Evolutionary conservation across 1,284 basidiomycete species (phyloP), one percentile per base, ranked within the genome.

Genomic region (Gastroboletus turbinatus): DNA sequence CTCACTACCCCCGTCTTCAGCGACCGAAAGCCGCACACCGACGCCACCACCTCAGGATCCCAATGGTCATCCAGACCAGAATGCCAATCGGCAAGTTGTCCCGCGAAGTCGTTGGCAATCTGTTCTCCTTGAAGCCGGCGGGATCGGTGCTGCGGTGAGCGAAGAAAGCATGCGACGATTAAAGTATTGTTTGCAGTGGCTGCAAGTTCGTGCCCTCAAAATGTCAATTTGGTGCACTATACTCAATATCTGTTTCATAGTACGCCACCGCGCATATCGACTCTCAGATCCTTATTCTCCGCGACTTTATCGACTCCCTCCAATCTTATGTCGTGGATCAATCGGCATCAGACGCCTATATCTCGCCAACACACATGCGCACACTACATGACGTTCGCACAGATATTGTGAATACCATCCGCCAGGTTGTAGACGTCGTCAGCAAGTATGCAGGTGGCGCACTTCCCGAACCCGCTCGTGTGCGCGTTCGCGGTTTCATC

Each of bases 231-330:
- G 87, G 16, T 43, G 0, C 32, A 66, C 89, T 89, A 29, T 52
- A 17, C 53, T 59, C 27, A 62, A 23, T 1, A 13, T 14, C 13
- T 46, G 8, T 55, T 39, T 56, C 39, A n/a, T 67, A 93, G 88
- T 95, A 92, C 66, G 94, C 94, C 10, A 95, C 92, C 1, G 78
- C 82, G 2, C 92, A 92, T 63, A 93, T 95, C 63, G 92, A 96
- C 66, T 85, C 87, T 9, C 94, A 95, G 67, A 95, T 95, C 52
- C 79, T 89, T 17, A 80, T 93, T 46, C 79, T 96, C 13, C 87
- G 92, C 17, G 86, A 91, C 60, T 92, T 94, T 68, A 92, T 90
- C 50, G 81, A 83, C 17, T 83, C 85, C 7, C 76, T 94, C 4
- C 85, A 87, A 63, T 78, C 81, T 0, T 66, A 67, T 30, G 63